These are phyloP conservation scores for Perkinsus chesapeaki DNA, from an alignment of 169 alveolate species.

Conservation along the genomic window DNA sequence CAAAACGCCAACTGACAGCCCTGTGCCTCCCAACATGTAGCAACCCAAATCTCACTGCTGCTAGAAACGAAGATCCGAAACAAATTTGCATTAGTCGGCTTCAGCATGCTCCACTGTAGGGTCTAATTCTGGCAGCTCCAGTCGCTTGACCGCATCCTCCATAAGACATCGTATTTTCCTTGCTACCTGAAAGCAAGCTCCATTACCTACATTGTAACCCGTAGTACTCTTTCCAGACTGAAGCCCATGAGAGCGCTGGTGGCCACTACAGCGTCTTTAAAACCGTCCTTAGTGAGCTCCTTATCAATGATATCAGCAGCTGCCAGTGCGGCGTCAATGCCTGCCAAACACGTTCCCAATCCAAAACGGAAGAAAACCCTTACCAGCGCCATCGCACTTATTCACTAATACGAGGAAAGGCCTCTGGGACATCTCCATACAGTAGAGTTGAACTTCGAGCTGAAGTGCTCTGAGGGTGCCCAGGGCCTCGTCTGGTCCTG, in stretches of 20 bases:
- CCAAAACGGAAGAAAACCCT: neutral
- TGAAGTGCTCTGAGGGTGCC: neutral
- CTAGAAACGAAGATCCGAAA: neutral
- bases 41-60: neutral
- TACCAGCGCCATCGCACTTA: constrained; percentile 7
- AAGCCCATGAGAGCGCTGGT: neutral
- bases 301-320: neutral
- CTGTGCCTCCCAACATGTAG: neutral
- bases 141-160: neutral
- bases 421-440: neutral
- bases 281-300: neutral
- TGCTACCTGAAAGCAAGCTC: neutral
- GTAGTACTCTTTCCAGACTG: neutral
- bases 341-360: neutral
- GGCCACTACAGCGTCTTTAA: neutral
- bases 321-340: neutral
- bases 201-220: neutral
- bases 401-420: neutral
- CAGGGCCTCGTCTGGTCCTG: neutral
- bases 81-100: neutral
- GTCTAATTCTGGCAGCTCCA: neutral
- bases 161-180: neutral
- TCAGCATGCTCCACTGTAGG: neutral
- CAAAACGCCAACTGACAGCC: neutral
- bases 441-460: neutral